Evolutionary conservation across 2,329 filamentous ascomycete species (phyloP).

Genomic region (Hypoxylon sp.): DNA sequence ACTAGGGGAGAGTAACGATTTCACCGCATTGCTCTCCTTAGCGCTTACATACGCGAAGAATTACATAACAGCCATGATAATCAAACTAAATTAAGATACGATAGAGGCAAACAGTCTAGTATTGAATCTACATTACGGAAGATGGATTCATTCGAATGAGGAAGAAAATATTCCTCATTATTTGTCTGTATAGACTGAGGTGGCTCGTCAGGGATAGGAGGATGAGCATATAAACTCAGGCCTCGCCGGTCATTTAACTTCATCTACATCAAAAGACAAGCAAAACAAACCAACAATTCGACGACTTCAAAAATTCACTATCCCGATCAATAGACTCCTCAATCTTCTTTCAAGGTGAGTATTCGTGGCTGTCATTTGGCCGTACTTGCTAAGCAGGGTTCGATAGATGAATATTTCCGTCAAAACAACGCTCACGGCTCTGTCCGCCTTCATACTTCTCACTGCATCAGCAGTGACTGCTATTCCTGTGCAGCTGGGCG

Average conservation of each 20-base stretch:
- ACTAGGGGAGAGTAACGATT: not conserved
- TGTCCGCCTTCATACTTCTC: not conserved
- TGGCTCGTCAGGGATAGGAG: not conserved
- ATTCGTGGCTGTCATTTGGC: not conserved
- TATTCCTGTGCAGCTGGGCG: not conserved
- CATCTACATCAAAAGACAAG: not conserved
- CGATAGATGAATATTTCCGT: not conserved
- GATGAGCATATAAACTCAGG: not conserved
- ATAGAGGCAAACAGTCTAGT: not conserved
- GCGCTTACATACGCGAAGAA: not conserved
- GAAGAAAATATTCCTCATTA: not conserved
- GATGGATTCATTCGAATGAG: not conserved
- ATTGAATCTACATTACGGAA: not conserved
- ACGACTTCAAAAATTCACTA: not conserved
- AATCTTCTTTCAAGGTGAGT: not conserved
- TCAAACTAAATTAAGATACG: constrained; percentile 2
- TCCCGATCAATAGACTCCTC: not conserved
- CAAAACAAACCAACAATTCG: not conserved
- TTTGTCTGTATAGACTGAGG: not conserved
- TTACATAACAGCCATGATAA: not conserved
- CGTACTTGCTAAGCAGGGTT: not conserved
- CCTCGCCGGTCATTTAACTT: not conserved
- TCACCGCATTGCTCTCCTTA: not conserved
- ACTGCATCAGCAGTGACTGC: not conserved
- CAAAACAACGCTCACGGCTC: not conserved